A percentile compares a stretch with the other conserved stretches of the same genome.
Evolutionary conservation across 495 filamentous ascomycete species (phyloP).

Genomic region (Achaetomiella virescens): DNA sequence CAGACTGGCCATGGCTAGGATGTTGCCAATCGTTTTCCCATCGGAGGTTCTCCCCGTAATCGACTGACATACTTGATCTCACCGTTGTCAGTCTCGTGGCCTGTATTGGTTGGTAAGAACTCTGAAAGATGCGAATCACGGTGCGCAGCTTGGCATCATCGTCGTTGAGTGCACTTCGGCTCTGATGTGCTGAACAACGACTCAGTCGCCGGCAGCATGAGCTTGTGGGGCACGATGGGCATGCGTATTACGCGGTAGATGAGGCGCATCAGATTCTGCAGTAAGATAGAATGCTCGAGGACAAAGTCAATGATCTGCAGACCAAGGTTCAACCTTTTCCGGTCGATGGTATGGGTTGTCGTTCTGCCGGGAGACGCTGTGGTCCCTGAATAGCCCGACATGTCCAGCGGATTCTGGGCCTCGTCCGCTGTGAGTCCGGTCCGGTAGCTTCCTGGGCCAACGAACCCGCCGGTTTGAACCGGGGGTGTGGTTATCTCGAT

Average conservation of each 20-base stretch:
- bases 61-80: constrained; percentile 1
- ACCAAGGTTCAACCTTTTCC: constrained; percentile 4
- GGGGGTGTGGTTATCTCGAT: constrained; percentile 13
- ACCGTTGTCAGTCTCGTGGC: constrained; percentile 3
- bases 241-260: constrained; percentile 9
- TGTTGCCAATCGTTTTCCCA: constrained; percentile 9
- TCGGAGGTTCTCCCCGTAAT: constrained; percentile 11
- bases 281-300: neutral
- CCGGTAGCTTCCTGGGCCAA: constrained; percentile 11
- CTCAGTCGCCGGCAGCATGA: constrained; percentile 8
- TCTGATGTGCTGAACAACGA: constrained; percentile 2
- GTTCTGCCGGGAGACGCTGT: neutral
- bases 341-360: constrained; percentile 11
- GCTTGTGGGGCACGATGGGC: constrained; percentile 8
- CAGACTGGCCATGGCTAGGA: constrained; percentile 9
- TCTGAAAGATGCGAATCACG: constrained; percentile 13
- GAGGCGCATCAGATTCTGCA: constrained; percentile 7
- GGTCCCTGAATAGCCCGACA: constrained; percentile 5
- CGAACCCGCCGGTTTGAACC: constrained; percentile 8
- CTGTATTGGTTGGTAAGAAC: constrained; percentile 9
- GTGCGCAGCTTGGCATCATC: constrained; percentile 7
- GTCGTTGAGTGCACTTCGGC: neutral
- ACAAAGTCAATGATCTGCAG: constrained; percentile 14
- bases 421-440: constrained; percentile 6
- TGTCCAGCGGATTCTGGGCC: neutral